Conservation (phyloP, 2,329 filamentous ascomycete species). For the Myriosclerotinia duriaeana region DNA sequence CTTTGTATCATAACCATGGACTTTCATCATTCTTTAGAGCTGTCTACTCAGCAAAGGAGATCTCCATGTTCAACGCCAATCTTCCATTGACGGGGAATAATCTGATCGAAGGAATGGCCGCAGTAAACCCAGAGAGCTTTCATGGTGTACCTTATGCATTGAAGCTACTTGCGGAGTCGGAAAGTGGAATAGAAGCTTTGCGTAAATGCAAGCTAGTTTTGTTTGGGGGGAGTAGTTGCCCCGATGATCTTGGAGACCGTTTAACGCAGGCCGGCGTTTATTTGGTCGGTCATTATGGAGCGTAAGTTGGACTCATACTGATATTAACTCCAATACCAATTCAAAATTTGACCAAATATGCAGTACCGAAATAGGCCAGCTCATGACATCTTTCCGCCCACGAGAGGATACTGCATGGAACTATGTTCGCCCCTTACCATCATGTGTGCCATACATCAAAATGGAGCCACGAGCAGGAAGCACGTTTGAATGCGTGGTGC, state of each 20-base stretch:
- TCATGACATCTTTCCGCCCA: conserved; percentile 60
- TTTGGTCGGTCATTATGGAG: conserved; percentile 57
- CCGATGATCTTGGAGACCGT: conserved; percentile 57
- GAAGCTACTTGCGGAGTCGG: conserved; percentile 60
- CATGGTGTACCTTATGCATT: conserved; percentile 64
- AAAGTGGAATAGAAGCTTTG: conserved; percentile 52
- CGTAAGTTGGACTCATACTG: conserved; percentile 41
- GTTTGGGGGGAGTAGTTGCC: conserved; percentile 58
- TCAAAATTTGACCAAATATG: conserved; percentile 26
- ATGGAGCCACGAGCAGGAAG: conserved; percentile 24
- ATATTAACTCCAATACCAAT: background rate
- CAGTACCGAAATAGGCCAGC: conserved; percentile 57
- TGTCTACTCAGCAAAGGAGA: conserved; percentile 50
- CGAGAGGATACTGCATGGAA: conserved; percentile 57
- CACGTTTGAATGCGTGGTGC: conserved; percentile 35
- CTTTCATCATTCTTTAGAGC: conserved; percentile 55
- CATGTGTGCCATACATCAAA: conserved; percentile 24
- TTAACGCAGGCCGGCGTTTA: conserved; percentile 55
- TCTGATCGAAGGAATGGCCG: conserved; percentile 47
- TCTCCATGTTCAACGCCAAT: conserved; percentile 55
- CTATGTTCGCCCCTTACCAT: conserved; percentile 48
- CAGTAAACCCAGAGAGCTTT: conserved; percentile 52
- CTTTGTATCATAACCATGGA: conserved; percentile 60
- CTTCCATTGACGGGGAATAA: conserved; percentile 55
- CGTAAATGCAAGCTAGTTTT: conserved; percentile 52